Evolutionary conservation across 257 asterid species (phyloP).

Genomic region (Fraxinus anomala): DNA sequence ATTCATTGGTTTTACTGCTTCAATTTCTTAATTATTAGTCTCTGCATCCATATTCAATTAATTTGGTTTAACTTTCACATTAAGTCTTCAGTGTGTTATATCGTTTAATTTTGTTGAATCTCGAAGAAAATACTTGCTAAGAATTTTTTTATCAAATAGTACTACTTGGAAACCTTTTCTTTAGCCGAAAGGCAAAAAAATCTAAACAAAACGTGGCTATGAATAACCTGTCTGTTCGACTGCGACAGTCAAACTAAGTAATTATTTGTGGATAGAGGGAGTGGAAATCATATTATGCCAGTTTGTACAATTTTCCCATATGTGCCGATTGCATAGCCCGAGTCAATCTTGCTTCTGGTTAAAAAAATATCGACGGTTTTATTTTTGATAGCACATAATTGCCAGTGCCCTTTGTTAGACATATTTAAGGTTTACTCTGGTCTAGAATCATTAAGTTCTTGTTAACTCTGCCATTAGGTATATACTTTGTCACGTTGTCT

Average conservation of each 20-base stretch:
- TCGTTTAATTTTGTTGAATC: neutral
- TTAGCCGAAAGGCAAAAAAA: too few species aligned
- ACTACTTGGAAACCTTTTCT: too few species aligned
- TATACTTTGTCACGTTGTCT: conserved; percentile 3
- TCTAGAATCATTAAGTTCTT: conserved; percentile 1
- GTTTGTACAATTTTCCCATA: neutral
- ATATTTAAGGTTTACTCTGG: neutral
- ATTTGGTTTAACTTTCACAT: neutral
- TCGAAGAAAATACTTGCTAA: neutral
- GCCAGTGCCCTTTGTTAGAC: neutral
- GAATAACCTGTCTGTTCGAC: too few species aligned
- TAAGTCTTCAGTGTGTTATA: neutral
- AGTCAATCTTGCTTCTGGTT: neutral
- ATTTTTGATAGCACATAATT: neutral
- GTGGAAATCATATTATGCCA: neutral
- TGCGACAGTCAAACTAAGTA: neutral
- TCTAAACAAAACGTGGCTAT: too few species aligned
- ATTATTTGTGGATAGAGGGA: neutral
- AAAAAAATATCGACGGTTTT: neutral
- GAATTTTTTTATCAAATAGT: neutral
- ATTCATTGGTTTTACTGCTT: neutral
- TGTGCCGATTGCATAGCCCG: neutral
- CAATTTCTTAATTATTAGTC: too few species aligned
- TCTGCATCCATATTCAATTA: neutral
- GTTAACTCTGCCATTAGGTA: neutral